These are phyloP conservation scores for Camellia granthamiana DNA, from an alignment of 148 eudicot species.

Conservation along the genomic window DNA sequence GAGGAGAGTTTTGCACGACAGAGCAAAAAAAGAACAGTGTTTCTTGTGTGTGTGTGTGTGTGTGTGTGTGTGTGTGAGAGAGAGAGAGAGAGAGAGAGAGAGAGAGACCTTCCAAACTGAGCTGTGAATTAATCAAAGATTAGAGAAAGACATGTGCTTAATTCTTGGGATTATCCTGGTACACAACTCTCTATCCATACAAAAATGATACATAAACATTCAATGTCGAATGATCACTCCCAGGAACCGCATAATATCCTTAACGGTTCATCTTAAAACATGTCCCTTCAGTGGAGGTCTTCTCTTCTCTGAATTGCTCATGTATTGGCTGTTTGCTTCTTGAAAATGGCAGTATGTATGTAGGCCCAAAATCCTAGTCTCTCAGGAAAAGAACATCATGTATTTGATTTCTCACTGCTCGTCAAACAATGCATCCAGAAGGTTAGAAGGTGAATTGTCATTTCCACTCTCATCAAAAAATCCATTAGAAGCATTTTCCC, in stretches of 20 bases:
- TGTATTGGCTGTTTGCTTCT: background rate
- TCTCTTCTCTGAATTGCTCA: background rate
- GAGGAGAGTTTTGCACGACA: background rate
- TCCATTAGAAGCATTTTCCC: constrained; percentile 63
- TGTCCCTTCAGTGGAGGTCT: background rate
- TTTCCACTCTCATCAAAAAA: constrained; percentile 57
- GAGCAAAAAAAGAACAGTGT: background rate
- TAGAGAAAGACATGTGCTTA: too few species aligned
- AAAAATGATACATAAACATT: background rate
- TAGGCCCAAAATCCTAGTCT: background rate
- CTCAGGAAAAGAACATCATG: background rate
- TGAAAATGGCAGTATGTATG: constrained; percentile 3
- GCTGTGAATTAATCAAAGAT: background rate
- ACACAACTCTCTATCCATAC: background rate
- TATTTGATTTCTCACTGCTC: constrained; percentile 20
- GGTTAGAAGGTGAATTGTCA: constrained; percentile 50
- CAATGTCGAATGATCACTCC: background rate
- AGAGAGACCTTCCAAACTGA: background rate
- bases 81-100: background rate
- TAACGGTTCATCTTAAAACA: background rate
- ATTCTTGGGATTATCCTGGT: background rate
- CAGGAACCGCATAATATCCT: background rate
- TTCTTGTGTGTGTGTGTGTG: too few species aligned
- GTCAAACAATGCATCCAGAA: constrained; percentile 58
- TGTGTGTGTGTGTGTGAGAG: too few species aligned